These are phyloP conservation scores for Leccinum longicurvipes DNA, from an alignment of 768 basidiomycete species.

Conservation along the genomic window DNA sequence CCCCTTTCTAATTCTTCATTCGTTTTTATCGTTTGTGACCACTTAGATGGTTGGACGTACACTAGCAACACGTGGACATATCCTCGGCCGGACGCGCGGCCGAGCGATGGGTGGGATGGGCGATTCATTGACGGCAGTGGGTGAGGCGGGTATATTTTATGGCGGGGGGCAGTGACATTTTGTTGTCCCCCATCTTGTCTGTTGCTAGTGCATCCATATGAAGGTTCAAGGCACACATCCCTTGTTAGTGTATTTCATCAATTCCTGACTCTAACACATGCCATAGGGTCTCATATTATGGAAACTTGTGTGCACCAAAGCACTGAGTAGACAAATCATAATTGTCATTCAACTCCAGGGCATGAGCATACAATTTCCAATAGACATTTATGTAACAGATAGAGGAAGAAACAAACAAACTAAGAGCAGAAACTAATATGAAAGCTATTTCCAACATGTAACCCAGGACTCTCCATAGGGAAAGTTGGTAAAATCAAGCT, in stretches of 20 bases:
- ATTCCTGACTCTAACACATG: too few species aligned
- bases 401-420: too few species aligned
- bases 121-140: slow-evolving; percentile 75
- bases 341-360: background rate
- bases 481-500: too few species aligned
- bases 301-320: too few species aligned
- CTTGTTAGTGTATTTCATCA: background rate
- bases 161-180: background rate
- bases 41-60: slow-evolving; percentile 70
- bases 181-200: background rate
- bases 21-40: background rate
- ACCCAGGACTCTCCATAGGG: too few species aligned
- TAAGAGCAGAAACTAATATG: too few species aligned
- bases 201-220: background rate
- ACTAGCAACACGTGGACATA: slow-evolving; percentile 74
- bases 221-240: background rate
- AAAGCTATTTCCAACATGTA: too few species aligned
- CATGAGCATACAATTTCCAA: too few species aligned
- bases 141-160: slow-evolving; percentile 53
- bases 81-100: slow-evolving; percentile 37
- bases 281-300: too few species aligned
- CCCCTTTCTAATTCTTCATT: too few species aligned
- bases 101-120: slow-evolving; percentile 41
- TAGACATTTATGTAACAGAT: too few species aligned
- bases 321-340: too few species aligned